Base-by-base conservation (phyloP, 768 basidiomycete genomes). In the Phylloporus arenicola region DNA sequence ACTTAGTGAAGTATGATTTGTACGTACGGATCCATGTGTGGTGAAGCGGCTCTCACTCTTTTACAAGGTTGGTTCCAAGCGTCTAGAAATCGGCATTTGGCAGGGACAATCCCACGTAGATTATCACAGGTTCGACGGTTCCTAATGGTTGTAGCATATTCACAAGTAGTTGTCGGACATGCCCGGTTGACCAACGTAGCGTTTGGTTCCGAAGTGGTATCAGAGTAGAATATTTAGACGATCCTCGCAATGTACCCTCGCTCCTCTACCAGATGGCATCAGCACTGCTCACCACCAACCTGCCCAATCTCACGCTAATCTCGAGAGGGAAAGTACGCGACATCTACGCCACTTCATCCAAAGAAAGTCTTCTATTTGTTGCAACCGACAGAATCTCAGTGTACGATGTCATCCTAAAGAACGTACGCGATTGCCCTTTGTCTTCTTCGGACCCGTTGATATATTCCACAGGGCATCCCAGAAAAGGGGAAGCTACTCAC, bases 251-350 rank as follows among this genome's bases (percentile, higher is more conserved):
- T 35, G 35, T 35, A 35, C 12, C 37, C 24, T 20, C 45, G 4
- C 44, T 45, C 43, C 43, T 39, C 24, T 45, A 11, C 29, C 39
- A 49, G 41, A 69, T 69, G 65, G 48, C 61, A 20, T 50, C 56
- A 31, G 72, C 80, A 8, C 64, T 86, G 25, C 76, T 78, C 37
- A 68, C 76, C 44, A 80, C 83, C 5, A 59, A 84, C 59, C 70
- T 88, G 4, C 79, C 81, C 17, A 73, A 65, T 22, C 75, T 96
- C 45, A 78, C 72, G 22, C 72, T 97, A 2, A 51, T 97, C 29
- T 92, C 92, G 2, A 82, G 78, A 65, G 96, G 96, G 51, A 99
- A 99, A 78, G 96, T 99, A 19, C 83, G 96, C 50, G 95, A 98
- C 68, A 85, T 99, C 63, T 98, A 99, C 70, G 61, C 79, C 29